phyloP scores from a whole-genome alignment of 306 rosid genomes.

The Herpetospermum pedunculosum region DNA sequence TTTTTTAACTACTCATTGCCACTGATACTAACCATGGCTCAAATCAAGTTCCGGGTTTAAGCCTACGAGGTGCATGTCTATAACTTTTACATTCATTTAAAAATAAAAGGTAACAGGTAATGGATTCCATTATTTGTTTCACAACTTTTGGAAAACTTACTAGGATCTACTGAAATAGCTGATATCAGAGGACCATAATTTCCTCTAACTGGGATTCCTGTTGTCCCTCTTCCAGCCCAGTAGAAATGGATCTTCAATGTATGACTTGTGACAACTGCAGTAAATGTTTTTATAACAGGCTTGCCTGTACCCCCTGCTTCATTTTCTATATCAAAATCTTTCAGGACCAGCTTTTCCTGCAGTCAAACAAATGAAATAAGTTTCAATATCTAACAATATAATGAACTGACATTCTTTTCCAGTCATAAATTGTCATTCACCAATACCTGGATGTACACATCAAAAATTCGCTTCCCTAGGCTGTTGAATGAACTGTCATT shows the following conservation, averaged over 20 bases:
- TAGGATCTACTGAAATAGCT: conserved; percentile 79
- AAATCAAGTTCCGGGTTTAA: neutral
- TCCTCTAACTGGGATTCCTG: conserved; percentile 93
- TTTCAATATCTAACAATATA: conserved; percentile 18
- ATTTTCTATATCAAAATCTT: conserved; percentile 62
- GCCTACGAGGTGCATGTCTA: too few relatives aligned
- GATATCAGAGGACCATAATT: conserved; percentile 83
- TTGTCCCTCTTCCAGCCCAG: conserved; percentile 97
- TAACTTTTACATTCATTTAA: neutral
- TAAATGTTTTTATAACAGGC: conserved; percentile 42
- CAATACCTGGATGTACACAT: conserved; percentile 79
- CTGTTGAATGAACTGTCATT: conserved; percentile 44
- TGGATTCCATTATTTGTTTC: neutral
- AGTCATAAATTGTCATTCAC: neutral
- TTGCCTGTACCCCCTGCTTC: conserved; percentile 75
- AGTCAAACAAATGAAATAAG: conserved; percentile 16
- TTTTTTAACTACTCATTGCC: neutral
- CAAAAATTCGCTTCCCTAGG: conserved; percentile 63
- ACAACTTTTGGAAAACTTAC: conserved; percentile 37
- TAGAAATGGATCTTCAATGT: conserved; percentile 76
- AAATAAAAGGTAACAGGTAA: neutral
- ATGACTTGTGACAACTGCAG: conserved; percentile 33
- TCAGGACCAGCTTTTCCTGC: conserved; percentile 58
- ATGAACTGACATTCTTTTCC: neutral
- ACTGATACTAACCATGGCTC: neutral